Percentiles rank a stretch among this genome's conserved stretches.
Evolutionary conservation across 2,329 filamentous ascomycete species (phyloP).

Genomic region (Aspergillus felis): DNA sequence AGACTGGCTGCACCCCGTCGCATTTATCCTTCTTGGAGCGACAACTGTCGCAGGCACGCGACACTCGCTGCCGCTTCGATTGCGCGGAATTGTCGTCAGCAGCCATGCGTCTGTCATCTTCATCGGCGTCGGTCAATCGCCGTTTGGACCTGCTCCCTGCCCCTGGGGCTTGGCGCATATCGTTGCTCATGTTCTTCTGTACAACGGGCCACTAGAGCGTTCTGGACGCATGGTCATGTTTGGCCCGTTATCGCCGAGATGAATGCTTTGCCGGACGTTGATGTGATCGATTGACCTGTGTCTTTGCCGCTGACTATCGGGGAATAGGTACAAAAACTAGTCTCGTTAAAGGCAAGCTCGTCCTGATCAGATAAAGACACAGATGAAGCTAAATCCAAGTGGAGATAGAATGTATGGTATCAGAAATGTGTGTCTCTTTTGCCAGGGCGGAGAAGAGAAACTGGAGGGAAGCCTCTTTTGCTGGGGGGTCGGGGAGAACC

Average conservation of each 20-base stretch:
- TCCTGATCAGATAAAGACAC: neutral
- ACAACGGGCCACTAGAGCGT: conserved; percentile 21
- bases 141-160: conserved; percentile 29
- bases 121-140: conserved; percentile 27
- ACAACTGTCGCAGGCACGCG: conserved; percentile 66
- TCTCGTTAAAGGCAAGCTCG: neutral
- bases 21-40: conserved; percentile 67
- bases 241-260: conserved; percentile 17
- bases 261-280: conserved; percentile 29
- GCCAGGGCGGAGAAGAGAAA: conserved; percentile 19
- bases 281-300: conserved; percentile 3
- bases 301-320: conserved; percentile 2
- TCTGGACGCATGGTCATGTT: conserved; percentile 28
- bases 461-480: neutral
- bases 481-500: conserved; percentile 13
- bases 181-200: conserved; percentile 30
- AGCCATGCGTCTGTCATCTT: conserved; percentile 23
- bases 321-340: neutral
- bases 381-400: neutral
- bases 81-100: conserved; percentile 29
- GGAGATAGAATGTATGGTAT: neutral
- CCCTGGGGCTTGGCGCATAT: conserved; percentile 28
- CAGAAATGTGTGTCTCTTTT: neutral
- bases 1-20: conserved; percentile 64
- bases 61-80: conserved; percentile 61